Conservation (phyloP, 495 filamentous ascomycete species). For the Neurospora terricola region DNA sequence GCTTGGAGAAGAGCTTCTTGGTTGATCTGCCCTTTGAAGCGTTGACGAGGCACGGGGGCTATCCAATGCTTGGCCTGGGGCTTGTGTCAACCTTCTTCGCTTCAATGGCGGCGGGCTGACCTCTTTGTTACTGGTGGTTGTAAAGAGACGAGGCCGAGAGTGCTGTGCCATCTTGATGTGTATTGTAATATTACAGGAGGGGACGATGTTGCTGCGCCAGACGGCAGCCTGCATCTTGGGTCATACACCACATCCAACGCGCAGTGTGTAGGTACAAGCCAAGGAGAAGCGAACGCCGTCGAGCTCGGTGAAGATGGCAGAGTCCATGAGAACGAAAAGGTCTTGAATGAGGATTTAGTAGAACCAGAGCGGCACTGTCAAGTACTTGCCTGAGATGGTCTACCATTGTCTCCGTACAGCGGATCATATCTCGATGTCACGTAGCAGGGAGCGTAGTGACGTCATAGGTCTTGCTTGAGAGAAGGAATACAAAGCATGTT, state of each 20-base stretch:
- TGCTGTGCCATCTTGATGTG: neutral
- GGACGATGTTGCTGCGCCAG: neutral
- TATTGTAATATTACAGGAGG: neutral
- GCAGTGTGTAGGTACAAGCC: neutral
- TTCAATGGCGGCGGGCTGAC: constrained; percentile 14
- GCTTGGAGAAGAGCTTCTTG: neutral
- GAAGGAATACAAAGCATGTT: neutral
- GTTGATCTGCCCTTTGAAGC: neutral
- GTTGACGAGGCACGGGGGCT: neutral
- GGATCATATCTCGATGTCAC: neutral
- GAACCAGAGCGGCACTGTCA: too few relatives aligned
- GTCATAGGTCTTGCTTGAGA: neutral
- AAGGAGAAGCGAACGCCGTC: neutral
- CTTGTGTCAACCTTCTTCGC: constrained; percentile 5
- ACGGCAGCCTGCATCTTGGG: neutral
- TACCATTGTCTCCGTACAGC: neutral
- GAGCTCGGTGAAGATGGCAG: neutral
- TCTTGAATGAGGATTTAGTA: neutral
- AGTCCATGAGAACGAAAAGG: neutral
- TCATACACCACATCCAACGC: neutral
- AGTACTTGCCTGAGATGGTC: too few relatives aligned
- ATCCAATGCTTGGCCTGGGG: neutral
- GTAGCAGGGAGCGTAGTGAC: neutral
- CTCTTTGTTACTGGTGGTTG: neutral
- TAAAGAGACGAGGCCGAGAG: neutral